Evolutionary conservation across 2,329 filamentous ascomycete species (phyloP), one percentile per base, ranked within the genome.

Genomic region (Epichloe sibirici): DNA sequence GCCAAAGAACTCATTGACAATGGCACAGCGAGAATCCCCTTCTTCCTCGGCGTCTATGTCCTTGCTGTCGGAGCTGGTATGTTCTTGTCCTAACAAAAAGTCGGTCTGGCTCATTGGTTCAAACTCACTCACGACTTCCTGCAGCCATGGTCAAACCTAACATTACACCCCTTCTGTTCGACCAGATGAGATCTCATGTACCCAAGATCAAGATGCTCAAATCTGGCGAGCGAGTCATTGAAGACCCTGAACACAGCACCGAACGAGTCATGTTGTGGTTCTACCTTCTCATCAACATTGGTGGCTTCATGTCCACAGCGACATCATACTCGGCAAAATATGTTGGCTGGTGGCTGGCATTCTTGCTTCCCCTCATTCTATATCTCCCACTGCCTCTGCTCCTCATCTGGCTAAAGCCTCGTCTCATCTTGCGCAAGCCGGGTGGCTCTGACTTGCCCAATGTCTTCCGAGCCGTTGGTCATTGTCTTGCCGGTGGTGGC

Each of bases 211-310:
- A 55, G 34, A 62, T 58, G 0, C 73, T 76, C 9, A 61, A 62
- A 43, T 76, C 68, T 3, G 83, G 83, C 17, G 79, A 85, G 62
- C 75, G 79, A 21, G 80, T 86, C 34, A 83, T 87, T 48, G 73
- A 83, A n/a, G 83, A 86, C 56, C 83, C 82, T 0, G 79, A 81
- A 56, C 75, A 79, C 23, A 86, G 82, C 3, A 71, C 82, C 1
- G 76, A 80, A 46, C 75, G 83, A 23, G 82, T 86, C 56, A 87
- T 84, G 71, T 73, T 85, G 56, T 85, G 82, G 68, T 79, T 78
- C 61, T 78, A 79, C 58, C 66, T 77, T 34, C 66, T 78, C 58
- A 76, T 77, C 64, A 79, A 79, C 59, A 65, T 79, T 45, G 77
- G 77, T 38, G 72, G 71, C 52, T 75, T 77, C 58, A 72, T 74